Base-by-base conservation (phyloP, 1,284 basidiomycete species). In the Takashimella tepidaria region DNA sequence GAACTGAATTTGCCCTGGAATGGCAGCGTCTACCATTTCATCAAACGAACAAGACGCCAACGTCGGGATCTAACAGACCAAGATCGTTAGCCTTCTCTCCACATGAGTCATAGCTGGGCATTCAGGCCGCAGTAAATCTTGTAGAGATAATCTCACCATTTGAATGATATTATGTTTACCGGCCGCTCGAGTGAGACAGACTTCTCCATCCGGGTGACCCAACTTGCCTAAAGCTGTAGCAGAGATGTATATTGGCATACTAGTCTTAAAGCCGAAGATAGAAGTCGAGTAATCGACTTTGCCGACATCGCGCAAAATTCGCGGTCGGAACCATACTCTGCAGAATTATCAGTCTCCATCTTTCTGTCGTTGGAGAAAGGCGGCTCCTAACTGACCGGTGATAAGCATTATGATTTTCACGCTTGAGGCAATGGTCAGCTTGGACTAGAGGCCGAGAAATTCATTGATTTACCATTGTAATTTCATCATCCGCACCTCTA, bases 271-370 rank as follows among this genome's bases (percentile, higher is more conserved):
- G 0, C 88, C 88, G 31, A 93, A 78, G 53, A 93, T 85, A 8
- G 75, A 83, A n/a, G 88, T 89, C 20, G 84, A 85, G 78, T 81
- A 92, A 72, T 96, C 88, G 13, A 96, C 85, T 3, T 80, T 78
- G 26, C 62, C 60, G 37, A 97, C 91, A 66, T 96, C 83, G 22
- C 90, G 82, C 8, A 97, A 78, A 42, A 97, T 80, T 13, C 91
- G 83, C 11, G 92, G 92, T 16, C 92, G 82, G 80, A 97, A 96
- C 92, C 92, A 97, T 63, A 97, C 81, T 52, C 89, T 87, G 61
- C 4, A 27, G 19, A 6, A 21, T 57, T 5, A 51, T 47, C 16
- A 49, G 43, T 57, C 55, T 41, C 42, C 5, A 8, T n/a, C 31
- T 23, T 23, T 24, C 19, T 22, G 23, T 26, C 3, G n/a, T 3